These are phyloP conservation scores for Lactuca saligna DNA, from an alignment of 129 eudicot species.

Conservation along the genomic window DNA sequence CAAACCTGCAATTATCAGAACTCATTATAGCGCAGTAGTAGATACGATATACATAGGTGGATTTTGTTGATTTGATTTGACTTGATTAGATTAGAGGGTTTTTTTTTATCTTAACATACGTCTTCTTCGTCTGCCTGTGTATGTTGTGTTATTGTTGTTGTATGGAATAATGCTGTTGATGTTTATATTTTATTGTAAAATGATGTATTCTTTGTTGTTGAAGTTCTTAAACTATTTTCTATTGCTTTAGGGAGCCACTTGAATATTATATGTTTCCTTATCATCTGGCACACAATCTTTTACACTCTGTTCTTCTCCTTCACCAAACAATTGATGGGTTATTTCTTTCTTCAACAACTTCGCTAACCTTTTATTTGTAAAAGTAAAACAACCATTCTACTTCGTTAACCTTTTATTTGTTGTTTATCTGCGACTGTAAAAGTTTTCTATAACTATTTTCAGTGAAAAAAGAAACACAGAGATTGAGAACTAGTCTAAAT, in stretches of 20 bases:
- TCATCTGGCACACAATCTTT: no score
- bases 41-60: background rate
- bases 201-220: background rate
- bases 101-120: background rate
- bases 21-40: conserved; percentile 25
- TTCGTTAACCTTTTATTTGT: no score
- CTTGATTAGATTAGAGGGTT: conserved; percentile 8
- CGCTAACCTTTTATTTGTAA: no score
- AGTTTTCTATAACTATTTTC: no score
- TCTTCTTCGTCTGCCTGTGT: background rate
- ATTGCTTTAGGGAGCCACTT: background rate
- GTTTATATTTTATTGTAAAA: background rate
- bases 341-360: background rate
- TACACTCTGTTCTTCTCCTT: background rate
- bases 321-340: background rate
- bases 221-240: background rate
- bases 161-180: background rate
- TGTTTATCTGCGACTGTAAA: no score
- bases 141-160: background rate
- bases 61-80: conserved; percentile 4
- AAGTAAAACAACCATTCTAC: no score
- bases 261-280: background rate
- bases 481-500: no score
- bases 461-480: background rate
- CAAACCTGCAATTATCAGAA: conserved; percentile 62